These are phyloP conservation scores for Westerdykella sp. DNA, from an alignment of 2,329 filamentous ascomycete species.

Conservation along the genomic window DNA sequence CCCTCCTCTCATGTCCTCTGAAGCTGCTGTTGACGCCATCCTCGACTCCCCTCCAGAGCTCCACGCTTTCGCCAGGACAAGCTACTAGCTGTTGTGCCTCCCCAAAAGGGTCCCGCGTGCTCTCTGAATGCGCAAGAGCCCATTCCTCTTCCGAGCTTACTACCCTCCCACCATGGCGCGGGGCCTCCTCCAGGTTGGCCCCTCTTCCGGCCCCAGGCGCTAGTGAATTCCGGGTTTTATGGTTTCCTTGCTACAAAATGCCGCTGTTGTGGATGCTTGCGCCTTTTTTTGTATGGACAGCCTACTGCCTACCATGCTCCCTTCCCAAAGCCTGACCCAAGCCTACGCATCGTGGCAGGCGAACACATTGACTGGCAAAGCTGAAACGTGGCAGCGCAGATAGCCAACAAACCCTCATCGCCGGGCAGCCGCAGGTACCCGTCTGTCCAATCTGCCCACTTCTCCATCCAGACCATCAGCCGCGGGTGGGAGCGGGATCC, in stretches of 20 bases:
- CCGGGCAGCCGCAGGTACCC: no score
- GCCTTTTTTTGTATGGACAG: no score
- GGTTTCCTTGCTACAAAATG: no score
- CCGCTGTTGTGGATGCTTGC: no score
- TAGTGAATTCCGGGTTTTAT: not conserved
- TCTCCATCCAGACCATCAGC: no score
- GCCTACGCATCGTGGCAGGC: not conserved
- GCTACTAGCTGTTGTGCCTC: constrained; percentile 22
- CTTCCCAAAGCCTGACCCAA: no score
- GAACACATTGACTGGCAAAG: no score
- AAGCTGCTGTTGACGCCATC: not conserved
- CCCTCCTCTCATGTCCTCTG: not conserved
- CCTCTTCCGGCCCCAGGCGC: not conserved
- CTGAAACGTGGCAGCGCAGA: no score
- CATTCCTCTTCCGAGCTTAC: constrained; percentile 7
- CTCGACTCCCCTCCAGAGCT: not conserved
- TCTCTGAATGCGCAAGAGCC: constrained; percentile 8
- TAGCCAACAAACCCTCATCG: no score
- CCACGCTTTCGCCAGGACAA: constrained; percentile 9
- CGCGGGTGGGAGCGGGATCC: no score
- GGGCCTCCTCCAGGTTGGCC: not conserved
- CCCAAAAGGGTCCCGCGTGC: constrained; percentile 18
- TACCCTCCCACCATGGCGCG: not conserved
- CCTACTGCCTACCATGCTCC: no score
- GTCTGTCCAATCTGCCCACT: no score